These are phyloP conservation scores for Amaranthus palmeri DNA, from an alignment of 148 eudicot genomes.

Conservation along the genomic window DNA sequence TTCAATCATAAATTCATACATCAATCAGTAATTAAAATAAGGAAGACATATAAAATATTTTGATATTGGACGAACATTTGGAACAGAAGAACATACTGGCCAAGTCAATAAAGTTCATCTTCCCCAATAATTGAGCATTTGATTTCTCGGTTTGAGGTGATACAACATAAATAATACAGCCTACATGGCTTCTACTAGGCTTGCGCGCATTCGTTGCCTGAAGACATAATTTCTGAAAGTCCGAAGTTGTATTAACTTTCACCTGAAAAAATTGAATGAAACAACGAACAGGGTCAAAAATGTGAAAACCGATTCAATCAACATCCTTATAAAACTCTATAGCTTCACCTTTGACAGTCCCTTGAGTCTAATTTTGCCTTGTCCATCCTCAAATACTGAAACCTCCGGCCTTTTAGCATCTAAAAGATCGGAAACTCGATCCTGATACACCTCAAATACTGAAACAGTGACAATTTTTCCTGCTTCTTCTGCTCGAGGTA, in stretches of 20 bases:
- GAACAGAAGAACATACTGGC: slow-evolving; percentile 50
- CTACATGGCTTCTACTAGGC: slow-evolving; percentile 59
- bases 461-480: slow-evolving; percentile 53
- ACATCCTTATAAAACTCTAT: neutral
- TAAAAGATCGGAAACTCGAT: slow-evolving; percentile 61
- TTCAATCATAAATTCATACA: slow-evolving; percentile 8
- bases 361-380: slow-evolving; percentile 66
- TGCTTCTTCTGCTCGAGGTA: slow-evolving; percentile 41
- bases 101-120: slow-evolving; percentile 83
- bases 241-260: slow-evolving; percentile 46
- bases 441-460: slow-evolving; percentile 64
- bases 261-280: slow-evolving; percentile 35
- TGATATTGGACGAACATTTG: neutral
- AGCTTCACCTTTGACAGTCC: slow-evolving; percentile 71
- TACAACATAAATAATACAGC: slow-evolving; percentile 51
- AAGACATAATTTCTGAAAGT: slow-evolving; percentile 45
- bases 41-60: neutral
- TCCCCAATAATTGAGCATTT: slow-evolving; percentile 41
- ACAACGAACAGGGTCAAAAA: neutral
- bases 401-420: slow-evolving; percentile 54
- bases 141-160: slow-evolving; percentile 37
- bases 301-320: neutral
- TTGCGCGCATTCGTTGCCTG: slow-evolving; percentile 23
- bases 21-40: neutral
- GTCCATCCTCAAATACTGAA: slow-evolving; percentile 64